Evolutionary conservation across 345 rosid species (phyloP).

Genomic region (Salix dunnii): DNA sequence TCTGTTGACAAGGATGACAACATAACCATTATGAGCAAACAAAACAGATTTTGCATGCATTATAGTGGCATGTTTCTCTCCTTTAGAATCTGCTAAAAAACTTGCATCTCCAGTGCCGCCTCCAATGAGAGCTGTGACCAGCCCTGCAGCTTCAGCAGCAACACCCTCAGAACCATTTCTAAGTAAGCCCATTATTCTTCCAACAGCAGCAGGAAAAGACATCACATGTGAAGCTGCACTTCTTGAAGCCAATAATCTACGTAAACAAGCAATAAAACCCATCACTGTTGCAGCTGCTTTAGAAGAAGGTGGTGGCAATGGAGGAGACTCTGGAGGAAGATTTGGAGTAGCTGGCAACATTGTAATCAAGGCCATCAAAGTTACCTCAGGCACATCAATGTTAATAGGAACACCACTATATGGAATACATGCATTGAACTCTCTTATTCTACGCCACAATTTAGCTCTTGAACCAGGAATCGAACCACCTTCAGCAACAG

Average conservation of each 20-base stretch:
- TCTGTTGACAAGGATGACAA: slow-evolving; percentile 75
- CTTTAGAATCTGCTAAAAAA: slow-evolving; percentile 63
- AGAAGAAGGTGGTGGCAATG: slow-evolving; percentile 97
- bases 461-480: slow-evolving; percentile 94
- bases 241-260: slow-evolving; percentile 83
- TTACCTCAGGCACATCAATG: slow-evolving; percentile 92
- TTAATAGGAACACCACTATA: slow-evolving; percentile 79
- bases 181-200: slow-evolving; percentile 97
- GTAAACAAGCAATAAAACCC: slow-evolving; percentile 94
- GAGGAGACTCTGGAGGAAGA: slow-evolving; percentile 92
- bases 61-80: slow-evolving; percentile 88
- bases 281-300: slow-evolving; percentile 99
- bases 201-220: slow-evolving; percentile 99
- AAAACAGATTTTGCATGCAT: slow-evolving; percentile 96
- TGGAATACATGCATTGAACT: slow-evolving; percentile 92
- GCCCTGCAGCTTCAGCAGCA: slow-evolving; percentile 90
- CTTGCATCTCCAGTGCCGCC: slow-evolving; percentile 70
- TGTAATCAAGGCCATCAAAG: slow-evolving; percentile 95
- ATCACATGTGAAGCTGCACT: slow-evolving; percentile 94
- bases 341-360: slow-evolving; percentile 93
- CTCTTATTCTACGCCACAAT: slow-evolving; percentile 97
- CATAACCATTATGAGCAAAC: slow-evolving; percentile 72
- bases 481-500: slow-evolving; percentile 96
- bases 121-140: slow-evolving; percentile 83
- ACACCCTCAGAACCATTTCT: slow-evolving; percentile 97